Conservation (phyloP, 1,284 basidiomycete species). For the Stygiomarasmius scandens region DNA sequence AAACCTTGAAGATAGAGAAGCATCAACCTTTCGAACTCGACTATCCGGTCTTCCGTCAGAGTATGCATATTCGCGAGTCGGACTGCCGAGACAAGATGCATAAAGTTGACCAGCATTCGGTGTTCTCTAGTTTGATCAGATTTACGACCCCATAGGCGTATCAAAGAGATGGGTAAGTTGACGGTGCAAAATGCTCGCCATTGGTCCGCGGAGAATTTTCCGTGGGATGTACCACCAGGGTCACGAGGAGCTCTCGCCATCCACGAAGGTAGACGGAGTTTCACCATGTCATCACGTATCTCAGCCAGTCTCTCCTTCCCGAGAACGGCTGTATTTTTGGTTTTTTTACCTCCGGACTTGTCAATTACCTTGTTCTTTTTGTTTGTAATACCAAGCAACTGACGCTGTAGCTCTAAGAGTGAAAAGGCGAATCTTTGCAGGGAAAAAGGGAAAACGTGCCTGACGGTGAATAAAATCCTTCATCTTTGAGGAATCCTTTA, state of each 20-base stretch:
- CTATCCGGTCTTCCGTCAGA: slow-evolving; percentile 21
- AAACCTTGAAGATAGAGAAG: slow-evolving; percentile 30
- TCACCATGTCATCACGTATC: slow-evolving; percentile 30
- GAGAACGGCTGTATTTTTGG: slow-evolving; percentile 23
- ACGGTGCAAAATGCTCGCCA: slow-evolving; percentile 34
- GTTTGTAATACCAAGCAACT: neutral
- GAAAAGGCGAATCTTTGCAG: neutral
- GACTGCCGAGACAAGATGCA: slow-evolving; percentile 38
- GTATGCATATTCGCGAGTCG: slow-evolving; percentile 28
- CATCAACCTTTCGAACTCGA: slow-evolving; percentile 31
- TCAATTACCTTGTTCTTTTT: neutral
- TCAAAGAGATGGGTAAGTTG: slow-evolving; percentile 35
- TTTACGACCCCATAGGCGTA: slow-evolving; percentile 34
- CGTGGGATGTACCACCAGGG: slow-evolving; percentile 30
- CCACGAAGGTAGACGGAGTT: slow-evolving; percentile 32
- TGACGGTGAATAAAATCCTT: neutral
- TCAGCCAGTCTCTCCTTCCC: slow-evolving; percentile 26
- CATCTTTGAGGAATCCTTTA: neutral
- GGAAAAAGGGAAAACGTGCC: neutral
- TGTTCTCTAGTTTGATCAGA: slow-evolving; percentile 15
- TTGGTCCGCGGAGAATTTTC: slow-evolving; percentile 41
- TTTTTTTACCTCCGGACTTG: neutral
- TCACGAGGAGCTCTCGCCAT: slow-evolving; percentile 27
- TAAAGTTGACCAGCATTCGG: slow-evolving; percentile 38
- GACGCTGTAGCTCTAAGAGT: neutral